Conservation (phyloP, 805 yeast genomes). For the Saturnispora besseyi region DNA sequence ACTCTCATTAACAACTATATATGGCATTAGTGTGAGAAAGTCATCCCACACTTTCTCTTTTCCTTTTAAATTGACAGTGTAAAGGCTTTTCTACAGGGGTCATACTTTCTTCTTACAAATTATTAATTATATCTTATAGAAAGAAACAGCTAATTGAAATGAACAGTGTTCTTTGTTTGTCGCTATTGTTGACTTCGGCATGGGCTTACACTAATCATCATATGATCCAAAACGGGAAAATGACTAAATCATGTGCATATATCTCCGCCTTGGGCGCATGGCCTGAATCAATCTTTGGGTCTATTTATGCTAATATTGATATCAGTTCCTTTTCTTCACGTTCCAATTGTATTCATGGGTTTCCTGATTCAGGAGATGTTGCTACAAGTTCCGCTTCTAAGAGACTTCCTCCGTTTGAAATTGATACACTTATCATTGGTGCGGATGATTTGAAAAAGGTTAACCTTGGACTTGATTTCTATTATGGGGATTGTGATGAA, state of each 20-base stretch:
- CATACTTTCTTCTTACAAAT: no score
- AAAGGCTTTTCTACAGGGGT: not conserved
- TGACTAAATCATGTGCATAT: slow-evolving; percentile 26
- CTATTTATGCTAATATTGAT: not conserved
- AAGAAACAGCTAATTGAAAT: not conserved
- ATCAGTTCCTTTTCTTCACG: not conserved
- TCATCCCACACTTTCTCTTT: not conserved
- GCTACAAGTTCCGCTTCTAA: no score
- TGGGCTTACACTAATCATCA: no score
- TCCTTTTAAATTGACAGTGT: not conserved
- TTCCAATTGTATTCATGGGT: no score
- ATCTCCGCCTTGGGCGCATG: slow-evolving; percentile 20
- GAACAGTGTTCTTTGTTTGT: not conserved
- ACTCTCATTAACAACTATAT: not conserved
- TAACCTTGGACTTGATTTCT: slow-evolving; percentile 18
- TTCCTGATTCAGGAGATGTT: no score
- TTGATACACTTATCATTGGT: slow-evolving; percentile 20
- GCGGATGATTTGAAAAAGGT: slow-evolving; percentile 20
- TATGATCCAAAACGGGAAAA: no score
- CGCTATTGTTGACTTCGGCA: not conserved
- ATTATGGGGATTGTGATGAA: slow-evolving; percentile 27
- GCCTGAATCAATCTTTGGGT: not conserved
- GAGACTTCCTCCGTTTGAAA: not conserved
- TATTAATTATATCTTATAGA: no score
- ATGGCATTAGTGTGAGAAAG: not conserved